Percentiles rank a stretch among this genome's conserved stretches.
phyloP scores from a whole-genome alignment of 2,329 filamentous ascomycete species.

The Sporothrix phasma region DNA sequence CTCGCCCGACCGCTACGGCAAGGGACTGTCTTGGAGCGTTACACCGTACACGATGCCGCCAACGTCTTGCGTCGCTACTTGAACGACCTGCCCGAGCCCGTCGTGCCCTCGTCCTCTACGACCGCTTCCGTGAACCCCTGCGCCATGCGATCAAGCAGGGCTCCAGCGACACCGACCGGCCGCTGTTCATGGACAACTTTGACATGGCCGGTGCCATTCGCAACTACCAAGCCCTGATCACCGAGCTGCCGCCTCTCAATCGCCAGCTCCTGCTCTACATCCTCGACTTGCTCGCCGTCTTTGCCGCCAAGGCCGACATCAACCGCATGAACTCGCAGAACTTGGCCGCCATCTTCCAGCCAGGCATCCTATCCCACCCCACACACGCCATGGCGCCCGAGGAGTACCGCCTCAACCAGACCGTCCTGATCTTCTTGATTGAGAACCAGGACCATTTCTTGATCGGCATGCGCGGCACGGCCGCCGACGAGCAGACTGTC shows the following conservation, averaged over 20 bases:
- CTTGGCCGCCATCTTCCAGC: slow-evolving; percentile 92
- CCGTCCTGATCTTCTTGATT: slow-evolving; percentile 93
- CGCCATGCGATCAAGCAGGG: slow-evolving; percentile 61
- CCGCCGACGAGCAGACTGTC: slow-evolving; percentile 72
- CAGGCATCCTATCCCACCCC: slow-evolving; percentile 89
- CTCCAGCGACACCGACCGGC: slow-evolving; percentile 56
- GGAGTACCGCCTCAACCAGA: slow-evolving; percentile 91
- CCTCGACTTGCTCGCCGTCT: slow-evolving; percentile 87
- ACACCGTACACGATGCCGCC: slow-evolving; percentile 95
- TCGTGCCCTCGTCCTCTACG: slow-evolving; percentile 88
- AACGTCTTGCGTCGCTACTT: slow-evolving; percentile 93
- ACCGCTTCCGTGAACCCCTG: slow-evolving; percentile 78
- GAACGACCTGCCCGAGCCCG: slow-evolving; percentile 91
- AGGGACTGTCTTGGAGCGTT: slow-evolving; percentile 93
- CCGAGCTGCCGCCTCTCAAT: slow-evolving; percentile 84
- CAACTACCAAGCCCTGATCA: slow-evolving; percentile 83
- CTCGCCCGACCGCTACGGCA: slow-evolving; percentile 89
- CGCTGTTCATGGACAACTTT: slow-evolving; percentile 63
- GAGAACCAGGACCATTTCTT: slow-evolving; percentile 98
- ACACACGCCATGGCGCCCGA: slow-evolving; percentile 89
- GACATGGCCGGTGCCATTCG: slow-evolving; percentile 66
- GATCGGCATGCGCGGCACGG: slow-evolving; percentile 97
- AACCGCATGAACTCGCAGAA: slow-evolving; percentile 96
- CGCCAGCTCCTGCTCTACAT: slow-evolving; percentile 92
- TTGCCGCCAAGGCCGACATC: slow-evolving; percentile 90